Evolutionary conservation across 2,329 filamentous ascomycete genomes (phyloP).

Genomic region (Spiromastix sp.): DNA sequence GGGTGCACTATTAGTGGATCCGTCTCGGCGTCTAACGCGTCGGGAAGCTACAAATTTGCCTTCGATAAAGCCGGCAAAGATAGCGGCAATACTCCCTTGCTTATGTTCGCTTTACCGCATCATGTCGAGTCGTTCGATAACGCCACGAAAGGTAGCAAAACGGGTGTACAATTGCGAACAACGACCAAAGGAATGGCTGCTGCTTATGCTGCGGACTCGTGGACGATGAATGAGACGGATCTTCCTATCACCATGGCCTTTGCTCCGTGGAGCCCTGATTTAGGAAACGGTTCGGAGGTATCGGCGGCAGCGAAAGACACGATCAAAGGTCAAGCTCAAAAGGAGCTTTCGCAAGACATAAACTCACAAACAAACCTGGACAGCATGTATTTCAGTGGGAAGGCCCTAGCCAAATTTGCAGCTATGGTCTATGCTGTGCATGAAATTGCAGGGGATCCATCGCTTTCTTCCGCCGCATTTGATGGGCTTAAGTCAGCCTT

Average conservation of each 20-base stretch:
- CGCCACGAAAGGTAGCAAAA: conserved; percentile 40
- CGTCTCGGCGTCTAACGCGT: conserved; percentile 39
- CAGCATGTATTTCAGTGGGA: conserved; percentile 91
- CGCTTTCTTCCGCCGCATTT: conserved; percentile 48
- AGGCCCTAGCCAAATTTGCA: conserved; percentile 70
- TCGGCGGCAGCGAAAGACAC: conserved; percentile 43
- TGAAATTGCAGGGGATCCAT: conserved; percentile 50
- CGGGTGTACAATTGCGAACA: conserved; percentile 56
- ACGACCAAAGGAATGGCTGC: conserved; percentile 76
- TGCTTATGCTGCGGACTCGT: conserved; percentile 59
- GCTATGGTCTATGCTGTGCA: conserved; percentile 55
- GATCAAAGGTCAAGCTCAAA: conserved; percentile 54
- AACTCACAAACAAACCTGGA: conserved; percentile 60
- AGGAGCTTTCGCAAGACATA: conserved; percentile 70
- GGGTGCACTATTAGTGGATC: conserved; percentile 55
- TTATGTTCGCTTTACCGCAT: conserved; percentile 85
- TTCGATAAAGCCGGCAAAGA: conserved; percentile 62
- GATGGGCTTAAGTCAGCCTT: conserved; percentile 56
- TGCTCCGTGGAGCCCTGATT: conserved; percentile 58
- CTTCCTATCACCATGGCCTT: conserved; percentile 68
- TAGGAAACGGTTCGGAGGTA: conserved; percentile 28
- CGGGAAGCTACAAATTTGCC: conserved; percentile 61
- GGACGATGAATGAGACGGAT: conserved; percentile 66
- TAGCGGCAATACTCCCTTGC: conserved; percentile 44
- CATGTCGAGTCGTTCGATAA: conserved; percentile 66